Base-by-base conservation (phyloP, 805 yeast genomes). In the Wickerhamiella brachini region DNA sequence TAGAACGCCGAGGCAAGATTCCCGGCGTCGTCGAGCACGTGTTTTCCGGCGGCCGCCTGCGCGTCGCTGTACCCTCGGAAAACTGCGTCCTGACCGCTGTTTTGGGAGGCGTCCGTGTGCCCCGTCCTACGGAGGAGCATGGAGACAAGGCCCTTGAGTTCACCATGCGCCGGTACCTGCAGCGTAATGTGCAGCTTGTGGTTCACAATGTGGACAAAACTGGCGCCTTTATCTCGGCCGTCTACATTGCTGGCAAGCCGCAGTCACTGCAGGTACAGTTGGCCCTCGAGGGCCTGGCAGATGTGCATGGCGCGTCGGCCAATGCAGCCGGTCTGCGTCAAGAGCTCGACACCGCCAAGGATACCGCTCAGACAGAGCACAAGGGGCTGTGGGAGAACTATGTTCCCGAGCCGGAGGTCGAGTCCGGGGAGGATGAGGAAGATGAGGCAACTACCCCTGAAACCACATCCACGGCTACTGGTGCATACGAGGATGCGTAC, bases 211-310 rank as follows among this genome's bases (percentile, higher is more conserved):
- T 77, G 49, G 95, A 87, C 63, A 83, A 80, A 61, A 71, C 81
- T 51, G 95, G 95, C 52, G 85, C 84, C 0, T 87, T 87, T 61
- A 78, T 85, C 60, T 93, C 95, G 46, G 78, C 80, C 59, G 59
- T 85, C 49, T 83, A 69, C 61, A 60, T 78, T 10, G 75, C 74
- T 13, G 65, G 65, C 8, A 50, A 53, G 26, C 59, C 59, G 39
- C 45, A 18, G 20, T 49, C 63, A 8, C 59, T 67, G 44, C 89
- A 83, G 59, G 68, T 73, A 13, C 65, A 69, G 20, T 70, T 86
- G 49, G 69, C 83, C 52, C 71, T 71, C 29, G 74, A 75, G 49
- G 95, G 95, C 2, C 73, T 76, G 50, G 84, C 77, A 22, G 71
- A 76, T 56, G 66, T 78, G 12, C 90, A 85, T 59, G 85, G 76